These are phyloP conservation scores for Helianthus tuberosus DNA, from an alignment of 129 eudicot genomes.

Conservation along the genomic window DNA sequence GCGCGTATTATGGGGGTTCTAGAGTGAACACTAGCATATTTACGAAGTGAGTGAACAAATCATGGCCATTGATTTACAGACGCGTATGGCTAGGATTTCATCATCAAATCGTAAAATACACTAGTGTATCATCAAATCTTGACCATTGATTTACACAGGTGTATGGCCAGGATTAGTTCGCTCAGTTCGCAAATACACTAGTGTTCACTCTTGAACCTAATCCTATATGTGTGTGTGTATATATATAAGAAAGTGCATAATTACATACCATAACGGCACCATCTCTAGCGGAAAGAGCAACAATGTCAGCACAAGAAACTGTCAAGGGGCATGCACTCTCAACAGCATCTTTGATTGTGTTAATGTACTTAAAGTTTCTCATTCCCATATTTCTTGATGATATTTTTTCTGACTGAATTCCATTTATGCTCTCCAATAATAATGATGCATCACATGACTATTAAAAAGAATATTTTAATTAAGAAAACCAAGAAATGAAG, in stretches of 20 bases:
- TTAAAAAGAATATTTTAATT: background rate
- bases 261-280: slow-evolving; percentile 61
- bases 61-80: no score
- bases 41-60: no score
- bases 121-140: no score
- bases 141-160: no score
- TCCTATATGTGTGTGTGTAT: no score
- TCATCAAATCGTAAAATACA: no score
- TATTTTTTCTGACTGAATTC: slow-evolving; percentile 58
- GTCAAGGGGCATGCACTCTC: slow-evolving; percentile 74
- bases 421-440: slow-evolving; percentile 54
- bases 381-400: slow-evolving; percentile 69
- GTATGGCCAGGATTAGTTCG: no score
- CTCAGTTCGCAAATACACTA: no score
- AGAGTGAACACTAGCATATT: no score
- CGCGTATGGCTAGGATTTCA: no score
- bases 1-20: no score
- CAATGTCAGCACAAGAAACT: slow-evolving; percentile 87
- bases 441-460: slow-evolving; percentile 94
- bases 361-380: slow-evolving; percentile 85
- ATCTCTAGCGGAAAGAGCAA: slow-evolving; percentile 91
- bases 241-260: background rate
- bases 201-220: no score
- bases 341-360: slow-evolving; percentile 71
- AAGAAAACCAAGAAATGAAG: background rate